Percentiles rank a stretch among this genome's conserved stretches.
Evolutionary conservation across 2,329 filamentous ascomycete genomes (phyloP).

Genomic region (Colletotrichum sp.): DNA sequence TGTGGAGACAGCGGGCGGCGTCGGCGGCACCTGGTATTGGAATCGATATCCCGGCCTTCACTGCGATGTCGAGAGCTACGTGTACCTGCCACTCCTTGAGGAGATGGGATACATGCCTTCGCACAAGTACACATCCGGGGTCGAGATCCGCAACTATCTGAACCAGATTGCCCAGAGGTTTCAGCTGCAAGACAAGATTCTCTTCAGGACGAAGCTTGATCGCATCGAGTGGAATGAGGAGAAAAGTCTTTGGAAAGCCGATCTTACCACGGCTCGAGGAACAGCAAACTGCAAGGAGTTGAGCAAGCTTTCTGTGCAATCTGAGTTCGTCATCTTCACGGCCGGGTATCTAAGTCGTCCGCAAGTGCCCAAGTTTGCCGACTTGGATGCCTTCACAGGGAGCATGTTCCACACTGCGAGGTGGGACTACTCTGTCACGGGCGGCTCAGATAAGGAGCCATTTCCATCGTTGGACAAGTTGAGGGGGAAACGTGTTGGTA

Average conservation of each 20-base stretch:
- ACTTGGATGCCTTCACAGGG: constrained; percentile 38
- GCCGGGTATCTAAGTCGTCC: constrained; percentile 43
- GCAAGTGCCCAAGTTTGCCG: constrained; percentile 47
- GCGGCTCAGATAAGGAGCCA: constrained; percentile 40
- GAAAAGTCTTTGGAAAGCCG: constrained; percentile 24
- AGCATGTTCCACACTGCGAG: constrained; percentile 49
- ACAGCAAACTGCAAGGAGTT: constrained; percentile 23
- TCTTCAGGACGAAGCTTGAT: constrained; percentile 48
- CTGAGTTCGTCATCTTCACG: constrained; percentile 43
- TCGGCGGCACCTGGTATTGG: constrained; percentile 59
- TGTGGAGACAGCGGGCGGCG: constrained; percentile 45
- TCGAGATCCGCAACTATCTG: constrained; percentile 47
- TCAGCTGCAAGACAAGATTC: constrained; percentile 34
- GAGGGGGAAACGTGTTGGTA: constrained; percentile 48
- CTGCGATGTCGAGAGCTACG: constrained; percentile 65
- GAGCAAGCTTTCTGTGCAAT: constrained; percentile 24
- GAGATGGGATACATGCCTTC: constrained; percentile 64
- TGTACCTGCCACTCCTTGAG: constrained; percentile 66
- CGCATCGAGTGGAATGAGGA: constrained; percentile 51
- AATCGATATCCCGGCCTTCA: constrained; percentile 54
- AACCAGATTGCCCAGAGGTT: constrained; percentile 46
- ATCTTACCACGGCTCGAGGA: constrained; percentile 21
- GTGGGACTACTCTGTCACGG: constrained; percentile 50
- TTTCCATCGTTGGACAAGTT: constrained; percentile 46
- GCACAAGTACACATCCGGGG: constrained; percentile 48